Evolutionary conservation across 495 filamentous ascomycete species (phyloP).

Genomic region (Eremomyces bilateralis): DNA sequence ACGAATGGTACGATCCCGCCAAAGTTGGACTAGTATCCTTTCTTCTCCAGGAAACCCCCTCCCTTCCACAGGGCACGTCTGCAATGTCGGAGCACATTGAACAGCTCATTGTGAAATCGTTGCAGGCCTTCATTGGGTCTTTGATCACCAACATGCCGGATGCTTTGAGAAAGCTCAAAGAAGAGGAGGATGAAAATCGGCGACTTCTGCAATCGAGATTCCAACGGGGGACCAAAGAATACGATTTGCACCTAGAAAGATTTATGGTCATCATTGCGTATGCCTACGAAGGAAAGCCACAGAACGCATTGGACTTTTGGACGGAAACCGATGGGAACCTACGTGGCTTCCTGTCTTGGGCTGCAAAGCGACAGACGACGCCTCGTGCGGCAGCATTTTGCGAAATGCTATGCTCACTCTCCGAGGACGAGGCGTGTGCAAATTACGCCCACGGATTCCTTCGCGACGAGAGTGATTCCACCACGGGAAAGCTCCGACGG

Average conservation of each 20-base stretch:
- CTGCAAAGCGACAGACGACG: constrained; percentile 74
- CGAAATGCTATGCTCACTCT: constrained; percentile 76
- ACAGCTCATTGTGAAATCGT: constrained; percentile 44
- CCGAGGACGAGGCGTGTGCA: constrained; percentile 57
- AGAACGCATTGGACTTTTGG: constrained; percentile 78
- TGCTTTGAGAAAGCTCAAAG: constrained; percentile 62
- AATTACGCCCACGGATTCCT: constrained; percentile 70
- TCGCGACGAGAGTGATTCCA: constrained; percentile 43
- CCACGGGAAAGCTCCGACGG: constrained; percentile 49
- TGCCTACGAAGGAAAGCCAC: constrained; percentile 62
- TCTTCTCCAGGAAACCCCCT: constrained; percentile 53
- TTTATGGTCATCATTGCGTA: constrained; percentile 85
- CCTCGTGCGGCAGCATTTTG: constrained; percentile 87
- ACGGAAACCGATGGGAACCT: constrained; percentile 70
- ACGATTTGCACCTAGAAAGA: constrained; percentile 66
- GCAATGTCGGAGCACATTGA: constrained; percentile 43
- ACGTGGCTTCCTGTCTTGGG: constrained; percentile 87
- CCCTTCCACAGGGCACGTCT: constrained; percentile 37
- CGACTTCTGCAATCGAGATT: constrained; percentile 37
- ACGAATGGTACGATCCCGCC: constrained; percentile 65
- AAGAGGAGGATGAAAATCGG: constrained; percentile 74
- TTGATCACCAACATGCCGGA: constrained; percentile 92
- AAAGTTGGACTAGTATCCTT: constrained; percentile 51
- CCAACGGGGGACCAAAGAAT: constrained; percentile 27
- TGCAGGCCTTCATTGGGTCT: constrained; percentile 71